These are phyloP conservation scores for Lentithecium fluviatile DNA, from an alignment of 495 filamentous ascomycete species.

Conservation along the genomic window DNA sequence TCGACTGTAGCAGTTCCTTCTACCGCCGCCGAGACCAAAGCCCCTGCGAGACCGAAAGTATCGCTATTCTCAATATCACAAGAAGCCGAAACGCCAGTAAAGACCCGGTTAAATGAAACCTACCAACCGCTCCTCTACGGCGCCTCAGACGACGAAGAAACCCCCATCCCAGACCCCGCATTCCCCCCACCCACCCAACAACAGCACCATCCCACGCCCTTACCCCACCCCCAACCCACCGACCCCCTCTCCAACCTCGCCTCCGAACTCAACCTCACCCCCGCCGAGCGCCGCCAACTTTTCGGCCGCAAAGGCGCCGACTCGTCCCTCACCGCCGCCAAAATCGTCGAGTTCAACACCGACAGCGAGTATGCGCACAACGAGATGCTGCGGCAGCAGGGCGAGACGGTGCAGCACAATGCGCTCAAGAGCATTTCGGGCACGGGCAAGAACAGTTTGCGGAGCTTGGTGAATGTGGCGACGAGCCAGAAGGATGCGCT, in stretches of 20 bases:
- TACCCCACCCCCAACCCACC: constrained; percentile 13
- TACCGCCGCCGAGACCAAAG: constrained; percentile 15
- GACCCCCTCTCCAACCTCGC: constrained; percentile 65
- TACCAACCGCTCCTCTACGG: constrained; percentile 39
- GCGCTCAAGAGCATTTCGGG: constrained; percentile 75
- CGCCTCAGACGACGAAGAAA: constrained; percentile 24
- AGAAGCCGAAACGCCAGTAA: constrained; percentile 35
- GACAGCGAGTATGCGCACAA: constrained; percentile 82
- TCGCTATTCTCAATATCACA: constrained; percentile 62
- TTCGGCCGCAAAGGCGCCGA: constrained; percentile 62
- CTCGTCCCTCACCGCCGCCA: constrained; percentile 41
- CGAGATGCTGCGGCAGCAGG: constrained; percentile 66
- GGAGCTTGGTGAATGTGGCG: constrained; percentile 80
- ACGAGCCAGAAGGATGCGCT: constrained; percentile 76
- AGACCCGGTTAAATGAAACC: constrained; percentile 41
- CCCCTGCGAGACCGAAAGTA: constrained; percentile 44
- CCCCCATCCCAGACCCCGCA: constrained; percentile 9
- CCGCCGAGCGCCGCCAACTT: constrained; percentile 71
- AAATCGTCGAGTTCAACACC: constrained; percentile 77
- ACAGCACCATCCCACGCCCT: not conserved
- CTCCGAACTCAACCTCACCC: constrained; percentile 70
- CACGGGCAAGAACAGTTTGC: constrained; percentile 81
- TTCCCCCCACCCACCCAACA: not conserved
- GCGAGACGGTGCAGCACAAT: constrained; percentile 68
- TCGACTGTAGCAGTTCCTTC: constrained; percentile 25